Base-by-base conservation (phyloP, 345 rosid species). In the Physaria fendleri region DNA sequence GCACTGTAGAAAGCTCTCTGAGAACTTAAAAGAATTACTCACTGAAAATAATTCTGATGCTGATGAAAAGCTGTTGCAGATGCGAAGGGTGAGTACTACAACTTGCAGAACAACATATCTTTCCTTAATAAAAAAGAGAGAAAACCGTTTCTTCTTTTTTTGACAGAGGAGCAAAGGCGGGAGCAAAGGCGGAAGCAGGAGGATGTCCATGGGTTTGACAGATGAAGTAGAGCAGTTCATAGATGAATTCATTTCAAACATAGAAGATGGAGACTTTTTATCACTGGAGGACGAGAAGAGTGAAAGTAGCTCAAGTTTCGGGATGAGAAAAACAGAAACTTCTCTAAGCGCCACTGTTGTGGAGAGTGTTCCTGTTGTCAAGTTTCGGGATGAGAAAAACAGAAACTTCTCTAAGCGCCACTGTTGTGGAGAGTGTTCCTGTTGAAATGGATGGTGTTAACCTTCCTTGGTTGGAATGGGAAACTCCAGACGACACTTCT, bases 391-490 rank as follows among this genome's bases (percentile, higher is more conserved):
- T 83, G 52, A 59, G 42, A 22, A 83, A 81, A 78, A 47, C 70
- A 6, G 77, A 71, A 53, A 73, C 51, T 65, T 71, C 66, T 55
- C 79, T 72, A 24, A 77, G 74, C 48, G 61, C 83, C 4, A 61
- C 71, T 9, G 14, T 70, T 15, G 42, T 4, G 4, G 77, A 69
- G 56, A 67, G 80, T 57, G 45, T 27, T 30, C 77, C 90, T 45
- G 77, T 69, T 9, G 87, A 89, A 66, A 85, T 85, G 91, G 99
- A 93, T 8, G 99, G 99, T 23, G 84, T 89, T 44, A 79, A 72
- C 25, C 73, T 93, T 51, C 99, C 99, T 20, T 93, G 99, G 97
- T 74, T 93, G 71, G 79, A 83, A 55, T 93, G 97, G 99, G 99
- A 93, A 58, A 79, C 94, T 62, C 76, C 84, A 56, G 78, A 77